phyloP scores from a whole-genome alignment of 768 basidiomycete species.

The Pisolithus albus region DNA sequence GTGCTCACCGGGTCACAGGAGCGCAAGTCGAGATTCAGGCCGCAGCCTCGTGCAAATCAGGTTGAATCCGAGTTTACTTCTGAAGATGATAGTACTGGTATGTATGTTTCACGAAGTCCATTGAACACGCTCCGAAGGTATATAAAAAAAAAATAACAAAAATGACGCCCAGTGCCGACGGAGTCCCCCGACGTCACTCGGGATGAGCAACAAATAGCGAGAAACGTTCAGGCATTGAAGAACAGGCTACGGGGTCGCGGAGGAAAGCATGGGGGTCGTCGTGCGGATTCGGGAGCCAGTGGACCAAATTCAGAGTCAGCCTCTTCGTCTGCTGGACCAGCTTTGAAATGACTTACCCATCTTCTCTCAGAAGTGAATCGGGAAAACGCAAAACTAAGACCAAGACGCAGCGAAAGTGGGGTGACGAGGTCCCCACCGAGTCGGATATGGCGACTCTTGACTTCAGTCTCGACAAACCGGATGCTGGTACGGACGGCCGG shows the following conservation, averaged over 20 bases:
- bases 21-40: constrained; percentile 58
- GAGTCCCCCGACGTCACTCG: constrained; percentile 45
- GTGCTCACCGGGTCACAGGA: constrained; percentile 40
- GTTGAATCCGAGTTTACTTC: constrained; percentile 42
- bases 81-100: constrained; percentile 56
- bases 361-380: constrained; percentile 45
- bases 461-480: constrained; percentile 62
- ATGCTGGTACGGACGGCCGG: constrained; percentile 23
- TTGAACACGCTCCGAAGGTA: too few relatives aligned
- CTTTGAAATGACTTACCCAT: neutral
- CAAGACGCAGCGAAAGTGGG: constrained; percentile 89
- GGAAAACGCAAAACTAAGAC: constrained; percentile 55
- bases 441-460: constrained; percentile 92
- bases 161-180: constrained; percentile 35
- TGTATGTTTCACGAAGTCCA: constrained; percentile 5
- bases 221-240: constrained; percentile 89
- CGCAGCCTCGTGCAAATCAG: constrained; percentile 27
- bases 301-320: constrained; percentile 67
- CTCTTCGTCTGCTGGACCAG: neutral
- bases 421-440: constrained; percentile 69
- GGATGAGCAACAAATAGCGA: constrained; percentile 86
- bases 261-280: constrained; percentile 49
- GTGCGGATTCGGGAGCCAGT: constrained; percentile 47
- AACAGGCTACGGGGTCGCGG: constrained; percentile 73
- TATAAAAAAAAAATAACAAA: neutral